Evolutionary conservation across 768 basidiomycete genomes (phyloP), one percentile per base, ranked within the genome.

Genomic region (Rhizopogon vulgaris): DNA sequence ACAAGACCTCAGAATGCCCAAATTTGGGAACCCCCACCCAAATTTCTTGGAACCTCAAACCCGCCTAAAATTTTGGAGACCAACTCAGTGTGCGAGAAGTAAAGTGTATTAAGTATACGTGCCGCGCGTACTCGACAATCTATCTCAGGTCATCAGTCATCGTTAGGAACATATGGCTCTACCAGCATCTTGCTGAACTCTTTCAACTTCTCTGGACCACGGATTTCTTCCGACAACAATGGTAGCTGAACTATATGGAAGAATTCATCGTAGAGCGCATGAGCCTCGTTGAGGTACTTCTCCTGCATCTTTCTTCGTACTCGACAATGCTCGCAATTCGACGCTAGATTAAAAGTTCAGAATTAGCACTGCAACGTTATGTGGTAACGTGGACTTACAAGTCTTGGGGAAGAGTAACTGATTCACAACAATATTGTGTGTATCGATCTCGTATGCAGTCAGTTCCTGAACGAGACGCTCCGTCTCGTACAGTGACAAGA

Each of bases 351-450:
- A 37, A 7, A n/a, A 36, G 9, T 12, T 24, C 17, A 41, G 32
- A 49, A 42, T 39, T 27, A 43, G 42, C 28, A 32, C 49, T 24
- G 30, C 17, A 34, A 38, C 17, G 32, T 34, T 9, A 17, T 7
- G 27, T 1, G 6, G 17, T 1, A 12, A 10, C 7, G 30, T n/a
- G 4, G 12, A 73, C 86, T 54, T 63, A 93, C 94, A 80, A 64
- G 83, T 75, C 75, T 88, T 92, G 14, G 96, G 95, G 77, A 92
- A 98, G 34, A 99, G 73, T 4, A 99, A 74, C 70, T 99, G 96
- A 65, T 99, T 99, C 51, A 98, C 94, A 51, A 98, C 92, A 62
- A 99, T 98, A 67, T 95, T 94, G 70, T 99, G 96, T 45, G 94
- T 96, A 69, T 98, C 94, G 65, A 97, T 97, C 66, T 93, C 92